These are phyloP conservation scores for Amorphotheca resinae DNA, from an alignment of 495 filamentous ascomycete genomes.

Conservation along the genomic window DNA sequence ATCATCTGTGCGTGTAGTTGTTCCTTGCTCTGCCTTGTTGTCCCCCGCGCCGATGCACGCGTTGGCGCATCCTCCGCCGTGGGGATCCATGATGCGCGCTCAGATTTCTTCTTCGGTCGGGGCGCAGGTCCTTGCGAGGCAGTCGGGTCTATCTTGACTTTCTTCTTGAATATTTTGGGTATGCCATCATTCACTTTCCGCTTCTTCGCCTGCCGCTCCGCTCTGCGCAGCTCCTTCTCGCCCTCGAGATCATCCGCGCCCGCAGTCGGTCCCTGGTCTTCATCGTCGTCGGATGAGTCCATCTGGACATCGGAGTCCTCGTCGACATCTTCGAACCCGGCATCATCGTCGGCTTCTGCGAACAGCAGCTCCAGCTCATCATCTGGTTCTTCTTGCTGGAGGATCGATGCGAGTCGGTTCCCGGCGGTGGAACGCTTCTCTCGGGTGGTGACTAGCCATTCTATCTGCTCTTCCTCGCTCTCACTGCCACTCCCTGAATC, in stretches of 20 bases:
- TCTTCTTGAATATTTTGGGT: conserved; percentile 40
- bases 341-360: conserved; percentile 76
- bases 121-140: conserved; percentile 28
- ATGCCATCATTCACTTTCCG: conserved; percentile 59
- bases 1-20: conserved; percentile 70
- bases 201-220: conserved; percentile 47
- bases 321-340: conserved; percentile 57
- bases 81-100: conserved; percentile 80
- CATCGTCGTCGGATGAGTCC: conserved; percentile 72
- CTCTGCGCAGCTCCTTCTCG: conserved; percentile 50
- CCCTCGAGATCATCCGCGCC: conserved; percentile 57
- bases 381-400: conserved; percentile 51
- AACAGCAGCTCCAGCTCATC: conserved; percentile 70
- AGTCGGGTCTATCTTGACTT: conserved; percentile 38
- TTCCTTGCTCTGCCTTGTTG: conserved; percentile 77
- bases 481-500: conserved; percentile 10
- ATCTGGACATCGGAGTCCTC: conserved; percentile 63
- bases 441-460: conserved; percentile 68
- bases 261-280: conserved; percentile 58
- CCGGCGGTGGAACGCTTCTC: conserved; percentile 77
- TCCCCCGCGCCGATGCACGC: conserved; percentile 68
- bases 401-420: conserved; percentile 65
- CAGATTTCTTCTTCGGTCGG: conserved; percentile 84
- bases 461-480: conserved; percentile 31
- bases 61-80: conserved; percentile 65